Evolutionary conservation across 2,329 filamentous ascomycete species (phyloP).

Genomic region (Cercospora sp.): DNA sequence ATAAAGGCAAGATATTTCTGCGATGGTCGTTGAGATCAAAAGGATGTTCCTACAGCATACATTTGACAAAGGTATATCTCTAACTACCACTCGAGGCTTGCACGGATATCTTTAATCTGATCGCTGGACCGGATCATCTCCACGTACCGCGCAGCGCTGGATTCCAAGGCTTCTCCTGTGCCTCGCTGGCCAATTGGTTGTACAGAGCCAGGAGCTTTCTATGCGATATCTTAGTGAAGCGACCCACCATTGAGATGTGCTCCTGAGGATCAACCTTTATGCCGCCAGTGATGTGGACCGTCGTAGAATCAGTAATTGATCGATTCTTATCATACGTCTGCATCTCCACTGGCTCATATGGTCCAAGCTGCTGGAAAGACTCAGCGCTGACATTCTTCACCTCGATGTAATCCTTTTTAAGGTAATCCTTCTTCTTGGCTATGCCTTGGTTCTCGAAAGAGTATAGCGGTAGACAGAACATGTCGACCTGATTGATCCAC

Average conservation of each 20-base stretch:
- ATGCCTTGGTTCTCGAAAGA: conserved; percentile 11
- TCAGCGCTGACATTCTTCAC: background rate
- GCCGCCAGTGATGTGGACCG: background rate
- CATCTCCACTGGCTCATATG: background rate
- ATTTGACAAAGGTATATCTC: too few species aligned
- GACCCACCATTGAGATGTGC: background rate
- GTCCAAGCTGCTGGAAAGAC: background rate
- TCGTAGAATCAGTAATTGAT: background rate
- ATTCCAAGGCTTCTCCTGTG: background rate
- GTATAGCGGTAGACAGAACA: conserved; percentile 18
- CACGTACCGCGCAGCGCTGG: background rate
- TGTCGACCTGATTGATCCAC: background rate
- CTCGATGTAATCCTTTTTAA: background rate
- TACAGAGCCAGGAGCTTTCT: background rate
- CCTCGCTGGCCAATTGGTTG: background rate
- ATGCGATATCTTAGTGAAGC: background rate
- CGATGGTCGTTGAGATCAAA: too few species aligned
- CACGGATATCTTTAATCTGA: too few species aligned
- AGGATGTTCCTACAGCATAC: too few species aligned
- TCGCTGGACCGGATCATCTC: background rate
- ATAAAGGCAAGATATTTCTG: too few species aligned
- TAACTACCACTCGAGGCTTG: too few species aligned
- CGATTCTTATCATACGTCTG: background rate
- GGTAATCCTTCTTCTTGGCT: background rate
- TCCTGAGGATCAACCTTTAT: conserved; percentile 6